Base-by-base conservation (phyloP, 805 yeast genomes). In the Naumovozyma dairenensis region DNA sequence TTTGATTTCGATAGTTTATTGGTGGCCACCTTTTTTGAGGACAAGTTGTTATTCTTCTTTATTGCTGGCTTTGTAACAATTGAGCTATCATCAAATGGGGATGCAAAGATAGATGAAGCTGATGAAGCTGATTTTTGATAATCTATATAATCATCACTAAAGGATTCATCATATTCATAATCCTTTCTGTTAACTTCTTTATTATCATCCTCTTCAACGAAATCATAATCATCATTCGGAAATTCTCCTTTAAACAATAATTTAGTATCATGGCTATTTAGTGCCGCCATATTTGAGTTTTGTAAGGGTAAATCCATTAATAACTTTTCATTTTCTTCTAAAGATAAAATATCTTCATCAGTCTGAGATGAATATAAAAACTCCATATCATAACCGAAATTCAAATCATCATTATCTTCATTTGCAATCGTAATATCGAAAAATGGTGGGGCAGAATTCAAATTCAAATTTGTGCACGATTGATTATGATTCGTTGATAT, bases 211-310 rank as follows among this genome's bases (percentile, higher is more conserved):
- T 36, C 38, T 4, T 8, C 14, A n/a, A 33, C 40, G 8, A 41
- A n/a, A 18, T 45, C 47, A 34, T 49, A 52, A 19, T 47, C 48
- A 31, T 44, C 26, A 8, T 24, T 12, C 5, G 26, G 26, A 24
- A 24, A 47, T 28, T 51, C 57, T 25, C 49, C 47, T 26, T 47
- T 49, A 33, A 51, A 51, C 12, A 48, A 41, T 33, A 44, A 43
- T 35, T 45, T 39, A 14, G 56, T 51, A 28, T 51, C 53, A 24
- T 39, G 46, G 27, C 35, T 34, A 22, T 43, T 45, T 17, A 44
- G 40, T 6, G 46, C 40, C 3, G 48, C 42, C 29, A 40, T 32
- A 33, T 28, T 38, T 32, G 42, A 39, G 35, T 49, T 52, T 29
- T 47, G 51, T 16, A 49, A 37, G 4, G 52, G 49, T 46, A 50